A percentile compares a stretch with the other conserved stretches of the same genome.
These are phyloP conservation scores for Gossypium gossypioides DNA, from an alignment of 441 rosid species.

Conservation along the genomic window DNA sequence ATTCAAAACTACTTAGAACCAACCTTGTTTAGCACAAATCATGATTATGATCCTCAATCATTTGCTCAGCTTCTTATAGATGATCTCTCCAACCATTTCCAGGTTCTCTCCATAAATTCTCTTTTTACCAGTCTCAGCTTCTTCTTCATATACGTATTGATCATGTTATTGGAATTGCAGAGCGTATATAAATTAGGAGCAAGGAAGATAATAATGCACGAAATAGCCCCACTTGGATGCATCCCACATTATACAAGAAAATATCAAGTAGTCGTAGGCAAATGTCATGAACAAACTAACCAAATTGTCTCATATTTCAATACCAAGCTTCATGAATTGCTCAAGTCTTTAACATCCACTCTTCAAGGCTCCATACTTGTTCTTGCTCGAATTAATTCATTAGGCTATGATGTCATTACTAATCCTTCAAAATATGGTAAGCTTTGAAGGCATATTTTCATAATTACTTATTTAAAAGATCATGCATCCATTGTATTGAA, in stretches of 20 bases:
- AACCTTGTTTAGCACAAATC: background rate
- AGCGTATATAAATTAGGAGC: constrained; percentile 32
- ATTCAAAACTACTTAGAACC: constrained; percentile 14
- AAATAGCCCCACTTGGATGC: constrained; percentile 45
- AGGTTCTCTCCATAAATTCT: constrained; percentile 14
- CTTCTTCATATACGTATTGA: background rate
- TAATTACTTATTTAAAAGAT: background rate
- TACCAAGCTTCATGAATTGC: constrained; percentile 20
- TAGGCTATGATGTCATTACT: constrained; percentile 26
- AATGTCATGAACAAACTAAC: constrained; percentile 29
- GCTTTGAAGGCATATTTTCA: background rate
- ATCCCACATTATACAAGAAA: constrained; percentile 24
- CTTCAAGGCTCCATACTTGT: constrained; percentile 27
- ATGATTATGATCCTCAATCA: constrained; percentile 11
- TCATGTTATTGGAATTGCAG: constrained; percentile 14
- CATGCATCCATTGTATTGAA: background rate
- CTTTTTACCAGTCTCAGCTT: background rate
- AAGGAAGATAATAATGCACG: constrained; percentile 32
- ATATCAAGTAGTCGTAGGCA: constrained; percentile 6
- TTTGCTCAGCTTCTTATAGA: constrained; percentile 26
- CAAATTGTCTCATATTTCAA: constrained; percentile 26
- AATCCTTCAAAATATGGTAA: constrained; percentile 37
- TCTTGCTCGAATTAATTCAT: constrained; percentile 20
- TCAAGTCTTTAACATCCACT: constrained; percentile 23
- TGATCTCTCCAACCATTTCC: constrained; percentile 13